Percentiles rank a stretch among this genome's conserved stretches.
Evolutionary conservation across 2,329 filamentous ascomycete genomes (phyloP).

Genomic region (Juglanconis oblonga): DNA sequence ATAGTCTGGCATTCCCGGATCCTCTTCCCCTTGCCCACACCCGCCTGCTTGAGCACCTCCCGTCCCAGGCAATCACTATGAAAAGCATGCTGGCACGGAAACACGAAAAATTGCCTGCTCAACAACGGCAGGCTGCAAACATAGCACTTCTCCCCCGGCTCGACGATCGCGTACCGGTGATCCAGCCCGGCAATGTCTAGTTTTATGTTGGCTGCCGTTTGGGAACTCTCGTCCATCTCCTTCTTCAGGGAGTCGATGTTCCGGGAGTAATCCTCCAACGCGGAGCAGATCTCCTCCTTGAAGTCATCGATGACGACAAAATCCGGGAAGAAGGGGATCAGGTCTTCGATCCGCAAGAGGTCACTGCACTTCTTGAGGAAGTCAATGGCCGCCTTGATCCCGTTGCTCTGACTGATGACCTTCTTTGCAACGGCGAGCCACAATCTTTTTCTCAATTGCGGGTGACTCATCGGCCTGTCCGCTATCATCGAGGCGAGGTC

Average conservation of each 20-base stretch:
- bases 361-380: conserved; percentile 84
- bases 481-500: conserved; percentile 88
- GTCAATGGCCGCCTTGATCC: conserved; percentile 90
- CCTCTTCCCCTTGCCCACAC: conserved; percentile 69
- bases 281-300: conserved; percentile 94
- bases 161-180: conserved; percentile 90
- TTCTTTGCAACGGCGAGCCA: conserved; percentile 95
- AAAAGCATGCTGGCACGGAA: conserved; percentile 96
- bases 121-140: conserved; percentile 82
- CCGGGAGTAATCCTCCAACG: conserved; percentile 87
- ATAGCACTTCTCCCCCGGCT: conserved; percentile 93
- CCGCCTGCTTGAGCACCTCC: conserved; percentile 79
- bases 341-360: conserved; percentile 87
- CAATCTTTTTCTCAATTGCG: conserved; percentile 81
- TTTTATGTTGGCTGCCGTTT: conserved; percentile 87
- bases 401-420: conserved; percentile 80
- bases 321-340: conserved; percentile 98
- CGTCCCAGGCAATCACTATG: conserved; percentile 91
- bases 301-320: conserved; percentile 99
- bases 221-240: conserved; percentile 93
- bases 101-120: conserved; percentile 93
- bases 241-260: conserved; percentile 84
- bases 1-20: conserved; percentile 84
- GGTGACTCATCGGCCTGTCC: conserved; percentile 76
- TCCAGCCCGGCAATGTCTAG: conserved; percentile 83